Base-by-base conservation (phyloP, 306 rosid genomes). In the Lathyrus sativus region DNA sequence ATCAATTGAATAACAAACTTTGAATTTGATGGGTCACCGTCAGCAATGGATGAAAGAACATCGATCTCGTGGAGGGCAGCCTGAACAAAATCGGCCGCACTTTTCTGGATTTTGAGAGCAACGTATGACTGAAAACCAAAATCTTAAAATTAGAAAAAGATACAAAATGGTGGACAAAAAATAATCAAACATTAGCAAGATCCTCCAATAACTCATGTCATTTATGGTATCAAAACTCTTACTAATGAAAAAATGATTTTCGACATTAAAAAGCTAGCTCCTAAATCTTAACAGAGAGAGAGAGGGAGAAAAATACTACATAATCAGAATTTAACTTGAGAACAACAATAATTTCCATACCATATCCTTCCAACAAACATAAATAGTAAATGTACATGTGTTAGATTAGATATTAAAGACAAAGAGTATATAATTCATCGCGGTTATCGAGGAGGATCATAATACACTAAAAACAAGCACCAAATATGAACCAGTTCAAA, bases 21-120 rank as follows among this genome's bases (percentile, higher is more conserved):
- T 14, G 95, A 87, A 80, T 87, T 85, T 22, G 84, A 62, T 5
- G 92, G 95, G 45, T 89, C 86, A 11, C 91, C 78, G 11, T 85
- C 74, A 4, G 96, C 80, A 79, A 92, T 77, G 43, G 79, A 72
- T 6, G 95, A 87, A 83, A 92, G 98, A 74, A 92, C 62, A 56
- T 85, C 76, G 2, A 92, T 89, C 89, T 92, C 98, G 59, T 92
- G 98, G 73, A 88, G 89, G 66, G 98, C 98, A 46, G 98, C 92
- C 80, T 89, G 84, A 83, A 85, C 86, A 87, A 92, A 92, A 35
- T 88, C 91, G 4, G 98, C 85, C 1, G 96, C 96, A 67, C 98
- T 92, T 85, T 92, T 92, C 86, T 92, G 98, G 80, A 92, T 92
- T 86, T 92, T 92, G 74, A 92, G 96, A 74, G 98, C 96, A 80